A percentile compares a stretch with the other conserved stretches of the same genome.
phyloP scores from a whole-genome alignment of 768 basidiomycete species.

The Macrolepiota fuliginosa region DNA sequence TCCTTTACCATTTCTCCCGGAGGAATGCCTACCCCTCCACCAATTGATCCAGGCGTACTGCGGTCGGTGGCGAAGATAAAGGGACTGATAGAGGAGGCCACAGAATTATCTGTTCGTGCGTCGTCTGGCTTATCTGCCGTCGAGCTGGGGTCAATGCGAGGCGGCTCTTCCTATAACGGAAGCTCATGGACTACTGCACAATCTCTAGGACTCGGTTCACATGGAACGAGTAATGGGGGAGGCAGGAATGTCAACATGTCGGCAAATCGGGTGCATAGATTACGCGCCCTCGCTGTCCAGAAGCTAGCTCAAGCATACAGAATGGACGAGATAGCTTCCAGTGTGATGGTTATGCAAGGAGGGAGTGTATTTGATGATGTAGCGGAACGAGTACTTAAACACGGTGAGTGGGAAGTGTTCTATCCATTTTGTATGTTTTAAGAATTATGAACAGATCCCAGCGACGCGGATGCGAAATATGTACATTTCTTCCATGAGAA shows the following conservation, averaged over 20 bases:
- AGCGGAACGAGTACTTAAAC: constrained; percentile 81
- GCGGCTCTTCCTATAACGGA: constrained; percentile 35
- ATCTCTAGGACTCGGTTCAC: constrained; percentile 58
- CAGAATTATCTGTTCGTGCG: constrained; percentile 85
- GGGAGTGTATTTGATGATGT: constrained; percentile 91
- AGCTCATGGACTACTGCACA: constrained; percentile 65
- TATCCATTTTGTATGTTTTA: neutral
- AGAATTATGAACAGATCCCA: constrained; percentile 51
- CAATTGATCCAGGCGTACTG: constrained; percentile 88
- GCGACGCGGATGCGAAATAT: constrained; percentile 77
- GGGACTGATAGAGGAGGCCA: constrained; percentile 83
- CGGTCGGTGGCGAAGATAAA: constrained; percentile 73
- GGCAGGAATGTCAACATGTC: constrained; percentile 84
- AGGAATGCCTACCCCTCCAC: constrained; percentile 75
- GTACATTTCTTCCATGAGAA: constrained; percentile 96
- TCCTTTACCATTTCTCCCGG: constrained; percentile 46
- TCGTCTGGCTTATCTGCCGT: constrained; percentile 79
- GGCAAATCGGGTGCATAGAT: constrained; percentile 76
- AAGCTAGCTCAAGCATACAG: constrained; percentile 85
- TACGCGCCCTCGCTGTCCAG: constrained; percentile 81
- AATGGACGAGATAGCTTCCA: constrained; percentile 87
- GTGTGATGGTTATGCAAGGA: constrained; percentile 95
- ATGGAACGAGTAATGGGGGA: constrained; percentile 45
- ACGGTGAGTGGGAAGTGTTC: constrained; percentile 30
- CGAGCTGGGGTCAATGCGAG: constrained; percentile 66